These are phyloP conservation scores for Cyclanthera cordifolia DNA, from an alignment of 306 rosid species.

Conservation along the genomic window DNA sequence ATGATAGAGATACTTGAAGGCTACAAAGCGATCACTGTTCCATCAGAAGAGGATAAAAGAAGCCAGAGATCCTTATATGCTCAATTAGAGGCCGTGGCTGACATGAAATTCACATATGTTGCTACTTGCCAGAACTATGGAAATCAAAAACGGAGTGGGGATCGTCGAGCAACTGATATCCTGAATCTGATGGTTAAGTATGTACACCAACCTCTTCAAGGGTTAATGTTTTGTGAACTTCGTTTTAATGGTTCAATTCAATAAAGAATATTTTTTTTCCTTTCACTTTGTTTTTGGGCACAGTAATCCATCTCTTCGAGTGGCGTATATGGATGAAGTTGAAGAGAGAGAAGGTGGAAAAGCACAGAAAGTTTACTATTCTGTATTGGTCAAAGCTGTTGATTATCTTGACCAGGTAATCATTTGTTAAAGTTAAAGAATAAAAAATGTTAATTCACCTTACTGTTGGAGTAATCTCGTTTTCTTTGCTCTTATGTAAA, in stretches of 20 bases:
- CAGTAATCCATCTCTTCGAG: constrained; percentile 91
- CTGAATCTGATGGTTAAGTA: constrained; percentile 97
- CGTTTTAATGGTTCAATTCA: constrained; percentile 14
- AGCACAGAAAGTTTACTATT: constrained; percentile 84
- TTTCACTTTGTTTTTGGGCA: constrained; percentile 14
- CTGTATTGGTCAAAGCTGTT: constrained; percentile 80
- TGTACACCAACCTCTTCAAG: constrained; percentile 31
- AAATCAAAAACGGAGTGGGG: constrained; percentile 89
- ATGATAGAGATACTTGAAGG: constrained; percentile 80
- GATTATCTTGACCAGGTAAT: constrained; percentile 85
- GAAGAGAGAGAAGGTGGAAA: constrained; percentile 82
- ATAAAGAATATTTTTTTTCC: constrained; percentile 14
- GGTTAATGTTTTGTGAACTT: constrained; percentile 17
- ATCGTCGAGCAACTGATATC: constrained; percentile 92
- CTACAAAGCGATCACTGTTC: constrained; percentile 76
- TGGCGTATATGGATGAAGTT: constrained; percentile 94
- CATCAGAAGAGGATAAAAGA: constrained; percentile 76
- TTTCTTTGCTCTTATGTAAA: constrained; percentile 25
- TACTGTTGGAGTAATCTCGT: constrained; percentile 11
- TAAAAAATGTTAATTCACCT: neutral
- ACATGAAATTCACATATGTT: constrained; percentile 84
- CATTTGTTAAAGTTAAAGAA: constrained; percentile 18
- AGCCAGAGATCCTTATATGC: constrained; percentile 87
- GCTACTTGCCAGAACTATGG: constrained; percentile 98
- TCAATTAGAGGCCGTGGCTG: constrained; percentile 85